A percentile compares a stretch with the other conserved stretches of the same genome.
phyloP scores from a whole-genome alignment of 2,329 filamentous ascomycete genomes.

The Hirsutella thompsonii region DNA sequence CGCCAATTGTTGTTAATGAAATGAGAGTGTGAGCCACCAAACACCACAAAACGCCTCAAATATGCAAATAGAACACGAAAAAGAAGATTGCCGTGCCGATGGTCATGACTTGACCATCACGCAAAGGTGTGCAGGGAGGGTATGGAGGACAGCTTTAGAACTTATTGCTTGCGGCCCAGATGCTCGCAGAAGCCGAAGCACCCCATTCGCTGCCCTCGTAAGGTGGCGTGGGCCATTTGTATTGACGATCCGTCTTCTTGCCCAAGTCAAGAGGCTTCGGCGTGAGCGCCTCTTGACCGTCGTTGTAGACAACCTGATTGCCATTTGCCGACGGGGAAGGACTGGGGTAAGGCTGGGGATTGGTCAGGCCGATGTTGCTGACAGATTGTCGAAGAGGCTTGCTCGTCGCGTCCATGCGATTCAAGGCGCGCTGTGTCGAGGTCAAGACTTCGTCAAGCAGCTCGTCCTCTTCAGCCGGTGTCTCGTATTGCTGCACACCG shows the following conservation, averaged over 20 bases:
- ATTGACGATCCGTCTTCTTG: slow-evolving; percentile 38
- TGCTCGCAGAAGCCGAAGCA: slow-evolving; percentile 67
- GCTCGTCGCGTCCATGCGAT: slow-evolving; percentile 46
- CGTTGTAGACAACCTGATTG: slow-evolving; percentile 62
- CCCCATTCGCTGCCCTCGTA: slow-evolving; percentile 94
- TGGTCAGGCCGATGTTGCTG: slow-evolving; percentile 47
- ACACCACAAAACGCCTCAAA: slow-evolving; percentile 8
- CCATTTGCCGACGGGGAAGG: slow-evolving; percentile 72
- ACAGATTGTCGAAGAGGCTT: slow-evolving; percentile 45
- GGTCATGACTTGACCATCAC: no score
- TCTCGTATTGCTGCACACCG: slow-evolving; percentile 77
- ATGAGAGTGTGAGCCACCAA: slow-evolving; percentile 7
- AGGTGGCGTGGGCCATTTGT: slow-evolving; percentile 89
- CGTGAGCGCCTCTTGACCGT: slow-evolving; percentile 45
- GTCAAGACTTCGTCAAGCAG: slow-evolving; percentile 79
- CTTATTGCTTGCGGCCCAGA: slow-evolving; percentile 58
- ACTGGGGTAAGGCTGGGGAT: slow-evolving; percentile 42
- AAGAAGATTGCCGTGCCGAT: not conserved
- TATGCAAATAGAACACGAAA: slow-evolving; percentile 5
- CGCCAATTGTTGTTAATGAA: slow-evolving; percentile 5
- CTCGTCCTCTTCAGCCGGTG: slow-evolving; percentile 92
- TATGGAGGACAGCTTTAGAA: no score
- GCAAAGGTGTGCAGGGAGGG: no score
- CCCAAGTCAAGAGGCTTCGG: slow-evolving; percentile 60
- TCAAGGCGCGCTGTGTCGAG: slow-evolving; percentile 63